Conservation (phyloP, 345 rosid genomes). For the Microthlaspi erraticum region DNA sequence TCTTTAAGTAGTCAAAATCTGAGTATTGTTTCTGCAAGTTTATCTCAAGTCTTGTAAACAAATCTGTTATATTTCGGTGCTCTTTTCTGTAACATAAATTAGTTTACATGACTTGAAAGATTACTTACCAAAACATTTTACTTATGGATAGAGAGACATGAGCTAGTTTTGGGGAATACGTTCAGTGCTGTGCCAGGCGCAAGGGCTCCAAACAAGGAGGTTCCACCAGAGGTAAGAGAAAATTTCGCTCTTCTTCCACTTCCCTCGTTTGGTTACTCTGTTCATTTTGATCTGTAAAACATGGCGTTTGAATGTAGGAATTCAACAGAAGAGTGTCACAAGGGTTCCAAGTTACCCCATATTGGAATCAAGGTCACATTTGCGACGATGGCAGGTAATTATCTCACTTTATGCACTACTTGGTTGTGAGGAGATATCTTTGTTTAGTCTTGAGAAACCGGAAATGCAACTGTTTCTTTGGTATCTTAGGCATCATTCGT, state of each 20-base stretch:
- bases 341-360: conserved; percentile 94
- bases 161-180: conserved; percentile 83
- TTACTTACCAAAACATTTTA: conserved; percentile 14
- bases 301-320: conserved; percentile 56
- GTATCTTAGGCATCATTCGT: conserved; percentile 19
- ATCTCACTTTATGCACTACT: neutral
- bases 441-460: conserved; percentile 17
- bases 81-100: neutral
- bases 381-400: conserved; percentile 54
- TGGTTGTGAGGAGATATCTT: conserved; percentile 9
- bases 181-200: conserved; percentile 60
- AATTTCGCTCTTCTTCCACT: conserved; percentile 1
- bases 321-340: conserved; percentile 69
- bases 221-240: conserved; percentile 76
- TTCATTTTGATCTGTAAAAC: conserved; percentile 10
- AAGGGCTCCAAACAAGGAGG: conserved; percentile 69
- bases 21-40: conserved; percentile 3
- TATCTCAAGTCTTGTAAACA: neutral
- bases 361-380: conserved; percentile 96
- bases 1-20: neutral
- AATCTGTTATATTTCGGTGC: neutral
- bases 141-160: conserved; percentile 73
- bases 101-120: neutral
- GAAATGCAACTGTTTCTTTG: conserved; percentile 6
- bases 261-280: neutral